Evolutionary conservation across 2,329 filamentous ascomycete genomes (phyloP).

Genomic region (Botrytis hyacinthi): DNA sequence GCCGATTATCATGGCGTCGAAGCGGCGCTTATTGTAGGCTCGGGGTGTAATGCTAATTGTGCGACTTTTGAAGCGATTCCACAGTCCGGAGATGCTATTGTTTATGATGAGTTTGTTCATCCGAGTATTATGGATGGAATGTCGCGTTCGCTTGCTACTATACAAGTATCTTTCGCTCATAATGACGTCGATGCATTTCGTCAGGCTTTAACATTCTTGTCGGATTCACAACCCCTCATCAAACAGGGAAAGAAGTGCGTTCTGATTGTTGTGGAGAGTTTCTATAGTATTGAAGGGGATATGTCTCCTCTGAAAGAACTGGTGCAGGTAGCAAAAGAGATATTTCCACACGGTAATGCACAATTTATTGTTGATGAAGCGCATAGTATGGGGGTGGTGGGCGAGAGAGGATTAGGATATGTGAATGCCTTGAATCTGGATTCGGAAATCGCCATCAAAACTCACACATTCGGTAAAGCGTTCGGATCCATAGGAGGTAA

Average conservation of each 20-base stretch:
- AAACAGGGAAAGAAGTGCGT: neutral
- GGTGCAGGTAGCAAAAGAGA: neutral
- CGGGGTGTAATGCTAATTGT: neutral
- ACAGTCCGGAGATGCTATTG: neutral
- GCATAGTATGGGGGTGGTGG: neutral
- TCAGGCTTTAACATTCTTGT: neutral
- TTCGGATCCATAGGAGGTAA: neutral
- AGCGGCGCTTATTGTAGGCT: neutral
- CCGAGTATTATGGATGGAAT: neutral
- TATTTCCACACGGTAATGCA: neutral
- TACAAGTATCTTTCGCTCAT: neutral
- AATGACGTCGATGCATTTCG: neutral
- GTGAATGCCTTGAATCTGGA: neutral
- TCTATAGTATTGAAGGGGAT: conserved; percentile 6
- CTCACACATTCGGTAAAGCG: neutral
- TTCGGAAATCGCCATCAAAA: neutral
- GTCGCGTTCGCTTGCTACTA: neutral
- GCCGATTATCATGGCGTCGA: neutral
- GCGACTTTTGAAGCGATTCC: neutral
- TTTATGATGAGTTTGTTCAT: neutral
- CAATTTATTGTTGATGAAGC: neutral
- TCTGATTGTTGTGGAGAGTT: neutral
- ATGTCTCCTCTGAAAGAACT: neutral
- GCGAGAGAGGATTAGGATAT: neutral
- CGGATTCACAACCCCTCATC: neutral